These are phyloP conservation scores for Gastrolobium bilobum DNA, from an alignment of 306 rosid species.

Conservation along the genomic window DNA sequence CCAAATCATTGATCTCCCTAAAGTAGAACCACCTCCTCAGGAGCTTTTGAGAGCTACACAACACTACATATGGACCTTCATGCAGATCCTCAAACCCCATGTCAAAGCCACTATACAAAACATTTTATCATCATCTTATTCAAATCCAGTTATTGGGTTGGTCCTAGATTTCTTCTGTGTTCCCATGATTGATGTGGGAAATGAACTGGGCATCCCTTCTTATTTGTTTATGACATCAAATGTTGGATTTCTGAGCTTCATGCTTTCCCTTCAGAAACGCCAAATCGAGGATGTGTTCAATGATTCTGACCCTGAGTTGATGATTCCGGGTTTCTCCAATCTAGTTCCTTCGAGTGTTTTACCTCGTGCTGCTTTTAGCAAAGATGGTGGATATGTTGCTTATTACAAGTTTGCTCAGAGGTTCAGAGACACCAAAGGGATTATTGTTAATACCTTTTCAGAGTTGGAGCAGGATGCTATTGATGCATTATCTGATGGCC, in stretches of 20 bases:
- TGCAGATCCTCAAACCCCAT: constrained; percentile 52
- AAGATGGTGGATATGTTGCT: constrained; percentile 62
- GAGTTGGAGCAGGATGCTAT: constrained; percentile 59
- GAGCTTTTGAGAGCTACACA: constrained; percentile 46
- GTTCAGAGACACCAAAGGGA: constrained; percentile 62
- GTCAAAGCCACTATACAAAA: constrained; percentile 44
- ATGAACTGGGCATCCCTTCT: constrained; percentile 60
- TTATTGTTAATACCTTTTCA: constrained; percentile 62
- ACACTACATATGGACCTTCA: constrained; percentile 34
- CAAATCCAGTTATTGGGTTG: constrained; percentile 50
- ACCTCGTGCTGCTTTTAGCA: constrained; percentile 49
- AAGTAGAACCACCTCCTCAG: constrained; percentile 49
- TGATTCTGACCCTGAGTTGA: constrained; percentile 49
- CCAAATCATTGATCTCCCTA: constrained; percentile 62
- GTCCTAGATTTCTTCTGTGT: constrained; percentile 65
- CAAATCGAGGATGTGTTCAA: constrained; percentile 43
- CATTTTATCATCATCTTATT: constrained; percentile 46
- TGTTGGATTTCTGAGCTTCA: constrained; percentile 53
- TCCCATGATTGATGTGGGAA: constrained; percentile 62
- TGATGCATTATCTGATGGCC: constrained; percentile 46
- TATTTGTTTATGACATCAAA: constrained; percentile 59
- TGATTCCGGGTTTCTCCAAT: constrained; percentile 56
- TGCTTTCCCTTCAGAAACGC: constrained; percentile 50
- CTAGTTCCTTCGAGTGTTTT: constrained; percentile 56
- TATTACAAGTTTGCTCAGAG: constrained; percentile 54